These are phyloP conservation scores for Hypsizygus marmoreus DNA, from an alignment of 768 basidiomycete species.

Conservation along the genomic window DNA sequence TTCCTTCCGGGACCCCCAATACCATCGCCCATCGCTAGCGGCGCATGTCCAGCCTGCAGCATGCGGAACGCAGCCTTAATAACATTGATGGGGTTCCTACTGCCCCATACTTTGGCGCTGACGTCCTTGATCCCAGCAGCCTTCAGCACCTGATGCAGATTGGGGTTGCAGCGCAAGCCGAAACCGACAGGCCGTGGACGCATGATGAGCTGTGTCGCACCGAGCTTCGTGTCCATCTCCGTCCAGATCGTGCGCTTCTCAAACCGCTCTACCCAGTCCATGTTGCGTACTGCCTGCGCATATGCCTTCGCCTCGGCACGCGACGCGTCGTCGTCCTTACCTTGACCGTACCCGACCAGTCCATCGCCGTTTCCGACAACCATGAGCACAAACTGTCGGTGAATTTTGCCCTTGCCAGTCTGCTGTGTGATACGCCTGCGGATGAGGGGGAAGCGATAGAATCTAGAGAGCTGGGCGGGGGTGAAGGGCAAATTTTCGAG, in stretches of 20 bases:
- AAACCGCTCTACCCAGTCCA: slow-evolving; percentile 95
- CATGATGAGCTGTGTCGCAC: slow-evolving; percentile 77
- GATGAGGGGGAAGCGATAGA: slow-evolving; percentile 46
- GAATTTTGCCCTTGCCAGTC: slow-evolving; percentile 92
- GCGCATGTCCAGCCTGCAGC: slow-evolving; percentile 83
- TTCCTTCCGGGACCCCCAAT: slow-evolving; percentile 71
- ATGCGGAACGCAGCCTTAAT: slow-evolving; percentile 84
- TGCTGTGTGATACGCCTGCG: slow-evolving; percentile 76
- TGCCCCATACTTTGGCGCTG: slow-evolving; percentile 95
- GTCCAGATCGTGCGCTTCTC: slow-evolving; percentile 96
- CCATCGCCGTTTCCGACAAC: slow-evolving; percentile 85
- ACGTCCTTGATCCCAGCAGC: slow-evolving; percentile 95
- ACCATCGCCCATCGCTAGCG: slow-evolving; percentile 81
- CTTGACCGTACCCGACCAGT: slow-evolving; percentile 80
- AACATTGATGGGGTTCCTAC: slow-evolving; percentile 81
- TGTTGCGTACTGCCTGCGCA: slow-evolving; percentile 73
- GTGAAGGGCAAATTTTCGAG: slow-evolving; percentile 27
- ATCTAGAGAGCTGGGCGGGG: slow-evolving; percentile 17
- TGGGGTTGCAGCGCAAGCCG: slow-evolving; percentile 87
- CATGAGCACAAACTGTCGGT: slow-evolving; percentile 58
- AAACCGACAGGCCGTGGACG: slow-evolving; percentile 88
- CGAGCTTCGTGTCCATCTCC: slow-evolving; percentile 82
- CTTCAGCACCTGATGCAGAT: slow-evolving; percentile 85
- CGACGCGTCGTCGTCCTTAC: slow-evolving; percentile 62
- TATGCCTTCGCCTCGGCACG: slow-evolving; percentile 61